Evolutionary conservation across 208 protist species (phyloP).

Genomic region (Wallacemonas sp.): DNA sequence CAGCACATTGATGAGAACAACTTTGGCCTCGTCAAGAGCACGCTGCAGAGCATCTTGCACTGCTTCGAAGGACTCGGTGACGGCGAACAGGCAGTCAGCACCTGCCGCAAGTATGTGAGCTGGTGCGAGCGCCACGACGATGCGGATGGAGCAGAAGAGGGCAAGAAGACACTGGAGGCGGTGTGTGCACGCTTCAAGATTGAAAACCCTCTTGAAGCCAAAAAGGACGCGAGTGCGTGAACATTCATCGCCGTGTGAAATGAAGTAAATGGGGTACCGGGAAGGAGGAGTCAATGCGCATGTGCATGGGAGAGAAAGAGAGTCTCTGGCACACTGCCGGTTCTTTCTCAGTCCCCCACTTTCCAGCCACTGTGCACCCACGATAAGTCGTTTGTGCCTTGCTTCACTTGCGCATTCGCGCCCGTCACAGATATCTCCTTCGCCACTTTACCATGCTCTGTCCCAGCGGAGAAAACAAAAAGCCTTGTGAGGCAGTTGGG

Average conservation of each 20-base stretch:
- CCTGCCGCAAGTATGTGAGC: conserved; percentile 84
- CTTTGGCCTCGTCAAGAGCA: conserved; percentile 69
- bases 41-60: conserved; percentile 55
- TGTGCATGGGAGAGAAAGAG: background rate
- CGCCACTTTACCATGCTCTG: too few relatives aligned
- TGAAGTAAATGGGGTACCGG: background rate
- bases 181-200: conserved; percentile 46
- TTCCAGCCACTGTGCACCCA: too few relatives aligned
- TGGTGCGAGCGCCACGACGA: conserved; percentile 85
- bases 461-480: too few relatives aligned
- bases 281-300: background rate
- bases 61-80: conserved; percentile 90
- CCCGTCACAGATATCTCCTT: too few relatives aligned
- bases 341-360: background rate
- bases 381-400: too few relatives aligned
- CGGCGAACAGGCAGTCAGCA: conserved; percentile 67
- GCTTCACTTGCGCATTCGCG: too few relatives aligned
- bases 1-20: conserved; percentile 87
- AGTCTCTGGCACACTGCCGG: background rate
- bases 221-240: too few relatives aligned
- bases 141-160: conserved; percentile 51
- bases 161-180: conserved; percentile 53
- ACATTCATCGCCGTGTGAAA: too few relatives aligned
- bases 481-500: too few relatives aligned
- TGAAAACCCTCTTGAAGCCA: conserved; percentile 24